A percentile compares a stretch with the other conserved stretches of the same genome.
These are phyloP conservation scores for Coniochaeta hoffmannii DNA, from an alignment of 2,329 filamentous ascomycete genomes.

Conservation along the genomic window DNA sequence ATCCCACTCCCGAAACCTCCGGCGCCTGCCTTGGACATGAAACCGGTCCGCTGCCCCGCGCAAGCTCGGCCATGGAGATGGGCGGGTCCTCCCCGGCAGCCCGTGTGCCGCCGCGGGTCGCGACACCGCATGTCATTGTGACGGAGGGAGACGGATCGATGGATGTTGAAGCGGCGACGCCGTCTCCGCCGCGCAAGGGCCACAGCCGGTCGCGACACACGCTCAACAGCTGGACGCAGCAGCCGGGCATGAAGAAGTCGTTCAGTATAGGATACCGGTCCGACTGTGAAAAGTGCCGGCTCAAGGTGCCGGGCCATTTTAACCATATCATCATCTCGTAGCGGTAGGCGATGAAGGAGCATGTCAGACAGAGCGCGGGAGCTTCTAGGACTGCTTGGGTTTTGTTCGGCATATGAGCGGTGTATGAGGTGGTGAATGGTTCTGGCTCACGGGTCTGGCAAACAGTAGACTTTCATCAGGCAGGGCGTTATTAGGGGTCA, in stretches of 20 bases:
- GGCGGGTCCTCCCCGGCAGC: slow-evolving; percentile 18
- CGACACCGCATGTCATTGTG: slow-evolving; percentile 5
- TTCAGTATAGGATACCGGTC: slow-evolving; percentile 73
- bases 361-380: neutral
- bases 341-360: slow-evolving; percentile 13
- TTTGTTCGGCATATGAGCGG: too few relatives aligned
- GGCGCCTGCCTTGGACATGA: too few relatives aligned
- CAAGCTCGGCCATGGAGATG: slow-evolving; percentile 25
- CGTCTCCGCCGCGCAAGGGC: slow-evolving; percentile 42
- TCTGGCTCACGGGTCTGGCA: too few relatives aligned
- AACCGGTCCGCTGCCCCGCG: slow-evolving; percentile 23
- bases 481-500: too few relatives aligned
- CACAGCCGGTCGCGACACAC: slow-evolving; percentile 54
- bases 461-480: too few relatives aligned
- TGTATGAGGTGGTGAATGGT: too few relatives aligned
- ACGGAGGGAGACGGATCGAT: slow-evolving; percentile 12
- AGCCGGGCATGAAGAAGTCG: slow-evolving; percentile 59
- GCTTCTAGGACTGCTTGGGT: too few relatives aligned
- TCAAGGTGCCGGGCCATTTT: slow-evolving; percentile 71
- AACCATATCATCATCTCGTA: slow-evolving; percentile 69
- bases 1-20: slow-evolving; percentile 28
- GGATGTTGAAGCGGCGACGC: slow-evolving; percentile 32
- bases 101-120: neutral
- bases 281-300: slow-evolving; percentile 71
- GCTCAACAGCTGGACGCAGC: slow-evolving; percentile 52